Conservation (phyloP, 768 basidiomycete genomes). For the Mycena capillaripes region DNA sequence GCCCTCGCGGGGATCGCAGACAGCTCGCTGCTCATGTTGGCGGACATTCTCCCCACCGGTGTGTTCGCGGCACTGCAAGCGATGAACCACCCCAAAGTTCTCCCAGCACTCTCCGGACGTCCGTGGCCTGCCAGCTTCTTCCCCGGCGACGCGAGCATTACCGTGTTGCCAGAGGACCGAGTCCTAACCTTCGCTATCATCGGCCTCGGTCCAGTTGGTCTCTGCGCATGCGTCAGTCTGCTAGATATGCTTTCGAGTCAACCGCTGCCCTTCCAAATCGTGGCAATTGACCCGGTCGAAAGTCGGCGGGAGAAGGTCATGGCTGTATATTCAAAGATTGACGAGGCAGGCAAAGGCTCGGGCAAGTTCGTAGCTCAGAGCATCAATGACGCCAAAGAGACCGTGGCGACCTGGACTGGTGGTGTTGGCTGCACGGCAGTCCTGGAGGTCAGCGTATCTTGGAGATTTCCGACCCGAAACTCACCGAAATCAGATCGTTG, state of each 20-base stretch:
- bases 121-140: constrained; percentile 70
- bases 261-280: constrained; percentile 64
- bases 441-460: constrained; percentile 66
- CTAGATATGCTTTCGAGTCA: constrained; percentile 69
- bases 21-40: constrained; percentile 77
- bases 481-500: constrained; percentile 69
- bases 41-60: constrained; percentile 86
- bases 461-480: background rate
- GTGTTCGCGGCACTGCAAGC: constrained; percentile 83
- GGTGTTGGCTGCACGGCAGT: constrained; percentile 74
- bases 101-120: constrained; percentile 68
- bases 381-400: constrained; percentile 64
- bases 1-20: constrained; percentile 65
- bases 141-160: constrained; percentile 44
- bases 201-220: constrained; percentile 85
- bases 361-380: constrained; percentile 66
- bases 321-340: constrained; percentile 68
- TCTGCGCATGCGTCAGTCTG: constrained; percentile 76
- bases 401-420: constrained; percentile 66
- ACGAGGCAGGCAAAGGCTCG: constrained; percentile 55
- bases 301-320: constrained; percentile 71
- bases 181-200: constrained; percentile 74
- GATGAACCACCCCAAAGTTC: constrained; percentile 78
- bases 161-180: constrained; percentile 62
- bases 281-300: constrained; percentile 75